Evolutionary conservation across 306 rosid species (phyloP).

Genomic region (Lathyrus tuberosus): DNA sequence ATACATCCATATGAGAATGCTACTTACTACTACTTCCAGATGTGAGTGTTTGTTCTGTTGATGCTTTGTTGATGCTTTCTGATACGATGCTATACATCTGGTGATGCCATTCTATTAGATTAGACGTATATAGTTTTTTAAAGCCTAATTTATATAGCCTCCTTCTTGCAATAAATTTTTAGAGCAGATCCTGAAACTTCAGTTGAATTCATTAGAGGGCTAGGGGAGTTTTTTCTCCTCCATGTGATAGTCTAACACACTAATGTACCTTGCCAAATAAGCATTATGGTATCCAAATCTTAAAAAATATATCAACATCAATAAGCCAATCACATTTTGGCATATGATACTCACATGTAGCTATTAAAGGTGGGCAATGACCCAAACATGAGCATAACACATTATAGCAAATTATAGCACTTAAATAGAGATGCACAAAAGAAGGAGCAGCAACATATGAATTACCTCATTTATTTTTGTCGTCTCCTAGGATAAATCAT

Average conservation of each 20-base stretch:
- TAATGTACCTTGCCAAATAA: not conserved
- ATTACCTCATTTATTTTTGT: too few relatives aligned
- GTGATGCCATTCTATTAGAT: too few relatives aligned
- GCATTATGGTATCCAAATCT: slow-evolving; percentile 1
- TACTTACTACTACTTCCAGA: too few relatives aligned
- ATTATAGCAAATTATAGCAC: slow-evolving; percentile 2
- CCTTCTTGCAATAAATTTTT: not conserved
- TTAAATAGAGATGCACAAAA: not conserved
- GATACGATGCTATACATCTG: too few relatives aligned
- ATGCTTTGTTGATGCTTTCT: too few relatives aligned
- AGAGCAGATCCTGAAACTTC: not conserved
- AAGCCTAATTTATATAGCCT: too few relatives aligned
- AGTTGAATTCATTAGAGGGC: too few relatives aligned
- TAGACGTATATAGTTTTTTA: too few relatives aligned
- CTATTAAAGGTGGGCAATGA: slow-evolving; percentile 19
- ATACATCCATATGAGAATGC: too few relatives aligned
- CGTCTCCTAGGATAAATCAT: slow-evolving; percentile 16
- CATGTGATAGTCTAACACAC: not conserved
- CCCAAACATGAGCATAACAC: not conserved
- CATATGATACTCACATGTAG: slow-evolving; percentile 9
- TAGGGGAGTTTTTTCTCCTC: too few relatives aligned
- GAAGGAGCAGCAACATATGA: slow-evolving; percentile 9
- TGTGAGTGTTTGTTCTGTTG: too few relatives aligned
- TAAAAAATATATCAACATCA: too few relatives aligned
- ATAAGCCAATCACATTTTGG: not conserved